Conservation (phyloP, 2,329 filamentous ascomycete genomes). For the Penicillium sp. region DNA sequence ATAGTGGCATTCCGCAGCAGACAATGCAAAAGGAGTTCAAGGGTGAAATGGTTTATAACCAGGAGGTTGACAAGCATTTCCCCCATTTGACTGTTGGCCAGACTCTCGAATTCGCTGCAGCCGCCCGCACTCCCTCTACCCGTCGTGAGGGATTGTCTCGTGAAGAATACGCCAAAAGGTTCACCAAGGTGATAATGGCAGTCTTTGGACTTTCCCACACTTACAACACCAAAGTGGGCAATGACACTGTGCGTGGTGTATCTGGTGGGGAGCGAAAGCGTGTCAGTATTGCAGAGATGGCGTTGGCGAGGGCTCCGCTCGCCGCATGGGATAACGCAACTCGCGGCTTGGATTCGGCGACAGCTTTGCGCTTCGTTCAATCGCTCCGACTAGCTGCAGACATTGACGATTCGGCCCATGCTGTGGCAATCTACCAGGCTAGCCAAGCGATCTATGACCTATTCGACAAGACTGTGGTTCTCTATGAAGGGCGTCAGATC, state of each 20-base stretch:
- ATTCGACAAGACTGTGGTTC: slow-evolving; percentile 70
- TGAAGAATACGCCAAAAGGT: slow-evolving; percentile 46
- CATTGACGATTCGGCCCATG: slow-evolving; percentile 48
- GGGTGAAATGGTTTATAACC: slow-evolving; percentile 43
- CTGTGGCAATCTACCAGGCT: slow-evolving; percentile 57
- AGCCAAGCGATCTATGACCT: slow-evolving; percentile 48
- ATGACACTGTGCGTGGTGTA: slow-evolving; percentile 62
- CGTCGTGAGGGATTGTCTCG: slow-evolving; percentile 34
- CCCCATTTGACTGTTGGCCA: slow-evolving; percentile 66
- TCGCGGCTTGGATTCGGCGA: slow-evolving; percentile 54
- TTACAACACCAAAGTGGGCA: slow-evolving; percentile 48
- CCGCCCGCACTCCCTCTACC: slow-evolving; percentile 55
- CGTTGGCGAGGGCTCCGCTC: slow-evolving; percentile 48
- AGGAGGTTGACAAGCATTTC: slow-evolving; percentile 73
- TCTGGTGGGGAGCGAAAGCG: slow-evolving; percentile 64
- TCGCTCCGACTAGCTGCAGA: slow-evolving; percentile 53
- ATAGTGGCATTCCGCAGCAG: slow-evolving; percentile 60
- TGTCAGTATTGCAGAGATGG: slow-evolving; percentile 61
- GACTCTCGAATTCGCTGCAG: slow-evolving; percentile 74
- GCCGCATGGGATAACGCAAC: slow-evolving; percentile 50
- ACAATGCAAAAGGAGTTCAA: slow-evolving; percentile 43
- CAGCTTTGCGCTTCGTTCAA: slow-evolving; percentile 57
- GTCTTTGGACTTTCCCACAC: slow-evolving; percentile 52
- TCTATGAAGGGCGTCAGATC: slow-evolving; percentile 75
- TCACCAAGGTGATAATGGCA: slow-evolving; percentile 49